Evolutionary conservation across 345 rosid genomes (phyloP).

Genomic region (Rhizophora mangle): DNA sequence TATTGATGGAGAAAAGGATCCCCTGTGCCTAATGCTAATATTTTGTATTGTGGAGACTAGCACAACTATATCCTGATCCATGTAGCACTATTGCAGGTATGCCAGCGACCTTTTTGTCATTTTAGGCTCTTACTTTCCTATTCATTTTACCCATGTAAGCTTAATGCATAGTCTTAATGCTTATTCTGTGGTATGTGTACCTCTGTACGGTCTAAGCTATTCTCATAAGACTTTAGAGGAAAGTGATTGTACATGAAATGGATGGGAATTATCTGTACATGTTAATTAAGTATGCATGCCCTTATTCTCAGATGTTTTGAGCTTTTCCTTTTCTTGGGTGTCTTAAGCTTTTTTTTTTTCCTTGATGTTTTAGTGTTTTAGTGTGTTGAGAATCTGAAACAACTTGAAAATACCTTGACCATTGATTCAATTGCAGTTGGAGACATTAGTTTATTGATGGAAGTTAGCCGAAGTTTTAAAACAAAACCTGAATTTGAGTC

Average conservation of each 20-base stretch:
- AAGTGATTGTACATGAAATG: neutral
- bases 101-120: constrained; percentile 58
- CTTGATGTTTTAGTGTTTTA: no score
- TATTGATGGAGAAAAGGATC: constrained; percentile 89
- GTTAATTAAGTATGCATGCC: no score
- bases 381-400: neutral
- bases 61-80: constrained; percentile 59
- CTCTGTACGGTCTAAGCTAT: constrained; percentile 1
- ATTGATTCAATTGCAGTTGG: neutral
- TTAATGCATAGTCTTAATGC: constrained; percentile 4
- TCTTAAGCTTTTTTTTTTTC: no score
- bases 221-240: neutral
- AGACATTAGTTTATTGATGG: neutral
- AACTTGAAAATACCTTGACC: neutral
- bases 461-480: neutral
- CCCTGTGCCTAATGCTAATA: constrained; percentile 70
- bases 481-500: neutral
- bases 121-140: constrained; percentile 77
- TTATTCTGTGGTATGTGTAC: neutral
- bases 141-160: constrained; percentile 94
- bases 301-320: neutral
- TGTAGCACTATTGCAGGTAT: constrained; percentile 54
- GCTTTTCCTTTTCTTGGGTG: neutral
- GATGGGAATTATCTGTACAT: neutral
- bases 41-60: constrained; percentile 76